Evolutionary conservation across 305 asterid genomes (phyloP).

Genomic region (Salvia sclarea): DNA sequence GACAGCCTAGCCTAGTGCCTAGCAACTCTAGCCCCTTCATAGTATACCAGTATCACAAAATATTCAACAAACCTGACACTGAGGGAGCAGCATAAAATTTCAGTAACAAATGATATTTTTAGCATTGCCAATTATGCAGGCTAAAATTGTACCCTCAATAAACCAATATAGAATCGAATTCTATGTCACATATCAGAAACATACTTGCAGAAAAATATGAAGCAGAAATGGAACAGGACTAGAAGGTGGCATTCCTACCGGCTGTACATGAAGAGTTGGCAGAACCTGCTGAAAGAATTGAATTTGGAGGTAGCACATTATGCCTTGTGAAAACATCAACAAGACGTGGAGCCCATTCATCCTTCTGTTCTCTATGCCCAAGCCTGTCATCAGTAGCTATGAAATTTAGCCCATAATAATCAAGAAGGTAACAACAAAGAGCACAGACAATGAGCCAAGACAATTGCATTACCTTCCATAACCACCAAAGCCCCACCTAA

Average conservation of each 20-base stretch:
- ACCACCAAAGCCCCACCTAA: slow-evolving; percentile 98
- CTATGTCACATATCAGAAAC: slow-evolving; percentile 1
- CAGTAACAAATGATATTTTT: neutral
- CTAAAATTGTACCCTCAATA: neutral
- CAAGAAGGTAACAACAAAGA: slow-evolving; percentile 23
- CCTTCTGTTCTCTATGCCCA: slow-evolving; percentile 97
- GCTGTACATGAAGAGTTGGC: slow-evolving; percentile 89
- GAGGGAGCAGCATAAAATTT: neutral
- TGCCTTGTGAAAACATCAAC: slow-evolving; percentile 83
- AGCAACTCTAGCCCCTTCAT: neutral
- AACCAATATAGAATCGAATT: neutral
- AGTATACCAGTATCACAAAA: neutral
- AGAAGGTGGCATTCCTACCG: slow-evolving; percentile 46
- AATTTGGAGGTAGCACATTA: slow-evolving; percentile 75
- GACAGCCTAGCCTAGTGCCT: neutral
- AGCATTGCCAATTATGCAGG: neutral
- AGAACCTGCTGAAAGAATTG: slow-evolving; percentile 89
- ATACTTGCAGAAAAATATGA: slow-evolving; percentile 10
- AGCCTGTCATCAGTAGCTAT: slow-evolving; percentile 60
- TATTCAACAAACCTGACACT: neutral
- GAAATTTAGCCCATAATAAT: slow-evolving; percentile 26
- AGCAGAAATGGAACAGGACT: neutral
- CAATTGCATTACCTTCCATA: slow-evolving; percentile 75
- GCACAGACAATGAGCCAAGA: neutral
- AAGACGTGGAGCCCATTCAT: slow-evolving; percentile 78